Base-by-base conservation (phyloP, 148 eudicot species). In the Limonium bicolor region DNA sequence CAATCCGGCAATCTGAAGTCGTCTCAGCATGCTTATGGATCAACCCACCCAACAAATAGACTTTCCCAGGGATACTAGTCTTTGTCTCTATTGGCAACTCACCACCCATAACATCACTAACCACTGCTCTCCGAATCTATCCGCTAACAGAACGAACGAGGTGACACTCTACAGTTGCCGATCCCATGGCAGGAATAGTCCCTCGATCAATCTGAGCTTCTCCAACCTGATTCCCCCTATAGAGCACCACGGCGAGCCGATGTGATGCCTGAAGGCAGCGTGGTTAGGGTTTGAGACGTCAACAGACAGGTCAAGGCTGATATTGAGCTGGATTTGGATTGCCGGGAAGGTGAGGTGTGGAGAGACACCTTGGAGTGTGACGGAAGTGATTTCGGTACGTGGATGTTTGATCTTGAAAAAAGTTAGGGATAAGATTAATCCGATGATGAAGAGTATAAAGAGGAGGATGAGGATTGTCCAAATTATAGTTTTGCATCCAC, bases 1-100 rank as follows among this genome's bases (percentile, higher is more conserved):
- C 66, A 40, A 66, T 27, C 55, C 22, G 59, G 23, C 71, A 66
- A 14, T 66, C 46, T 13, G 62, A 55, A 6, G 20, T 41, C 2
- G 62, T 18, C 13, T 55, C 66, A 4, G 55, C 46, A 50, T 61
- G 71, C 20, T 66, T 66, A 14, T 20, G 23, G 26, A 60, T 16
- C 23, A 61, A 7, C 16, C 55, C 36, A n/a, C n/a, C n/a, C 37
- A 60, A 14, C 9, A 66, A 27, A 2, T 41, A 44, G 2, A 62
- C 61, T 43, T 36, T 61, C 7, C 71, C 71, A 0, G 71, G 66
- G 26, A 66, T 46, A 33, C 54, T 35, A 31, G 71, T 66, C n/a
- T 61, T 46, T 3, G 57, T n/a, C 24, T 51, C 51, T 41, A 66
- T 5, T 5, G 16, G 4, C 1, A 66, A 23, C 27, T 61, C 20